Evolutionary conservation across 768 basidiomycete species (phyloP), one percentile per base, ranked within the genome.

Genomic region (Psilocybe cubensis): DNA sequence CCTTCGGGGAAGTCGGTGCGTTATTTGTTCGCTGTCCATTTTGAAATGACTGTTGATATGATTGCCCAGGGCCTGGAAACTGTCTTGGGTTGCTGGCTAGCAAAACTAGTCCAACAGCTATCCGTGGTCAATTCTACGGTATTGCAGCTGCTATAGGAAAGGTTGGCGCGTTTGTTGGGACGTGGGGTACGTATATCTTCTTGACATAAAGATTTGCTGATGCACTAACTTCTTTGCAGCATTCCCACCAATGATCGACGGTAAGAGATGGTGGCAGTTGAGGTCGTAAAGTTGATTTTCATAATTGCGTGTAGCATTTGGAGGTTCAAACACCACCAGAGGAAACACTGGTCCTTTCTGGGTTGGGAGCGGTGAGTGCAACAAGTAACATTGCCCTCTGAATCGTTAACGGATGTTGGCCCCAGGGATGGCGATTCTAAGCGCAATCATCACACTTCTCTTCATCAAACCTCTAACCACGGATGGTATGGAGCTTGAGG

Each of bases 321-420:
- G 86, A 58, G 87, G 87, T 4, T 8, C 79, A 1, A 62, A 50
- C 11, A 72, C 82, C 23, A 68, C 73, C 33, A 79, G 75, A 58
- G 89, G 87, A 48, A 87, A 89, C 67, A 94, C 93, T 0, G 92
- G 92, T 18, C 92, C 92, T 12, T 94, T 94, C 82, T 93, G 88
- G 90, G 70, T 94, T 60, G 92, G 81, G n/a, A 91, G 89, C 62
- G 89, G 87, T 78, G 62, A 20, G 75, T 66, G 9, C 6, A 24
- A 31, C 18, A 17, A 21, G 28, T 52, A 12, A 7, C 1, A 3
- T 17, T 12, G 24, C n/a, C n/a, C 35, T 51, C 24, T 43, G 6
- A 38, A 5, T 50, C 48, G 57, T 50, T 54, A 56, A 62, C n/a
- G 58, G 14, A 29, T 40, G 11, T 23, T 46, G 28, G 18, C 7